These are phyloP conservation scores for Moelleriella libera DNA, from an alignment of 2,329 filamentous ascomycete species.

Conservation along the genomic window DNA sequence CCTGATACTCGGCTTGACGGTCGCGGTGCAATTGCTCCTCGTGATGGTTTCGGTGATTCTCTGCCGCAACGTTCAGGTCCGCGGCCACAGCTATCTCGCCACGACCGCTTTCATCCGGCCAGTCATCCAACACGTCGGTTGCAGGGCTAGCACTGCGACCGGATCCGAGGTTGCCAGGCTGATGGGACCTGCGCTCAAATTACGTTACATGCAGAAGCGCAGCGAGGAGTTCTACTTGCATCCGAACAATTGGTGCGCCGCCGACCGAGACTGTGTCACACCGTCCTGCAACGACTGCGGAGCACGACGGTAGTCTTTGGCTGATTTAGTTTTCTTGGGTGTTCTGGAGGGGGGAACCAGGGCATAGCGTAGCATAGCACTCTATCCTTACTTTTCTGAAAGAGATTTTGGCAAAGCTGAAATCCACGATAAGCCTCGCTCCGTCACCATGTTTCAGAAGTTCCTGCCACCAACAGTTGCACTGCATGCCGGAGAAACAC, in stretches of 20 bases:
- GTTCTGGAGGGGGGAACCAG: too few species aligned
- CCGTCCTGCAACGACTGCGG: not conserved
- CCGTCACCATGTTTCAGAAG: too few species aligned
- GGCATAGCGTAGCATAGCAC: too few species aligned
- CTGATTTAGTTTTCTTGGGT: too few species aligned
- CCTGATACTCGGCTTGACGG: not conserved
- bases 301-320: slow-evolving; percentile 7
- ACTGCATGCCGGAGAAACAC: too few species aligned
- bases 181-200: not conserved
- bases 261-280: not conserved
- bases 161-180: slow-evolving; percentile 3
- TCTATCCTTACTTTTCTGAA: too few species aligned
- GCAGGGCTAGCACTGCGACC: slow-evolving; percentile 4
- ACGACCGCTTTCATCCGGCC: slow-evolving; percentile 7
- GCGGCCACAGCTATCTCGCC: slow-evolving; percentile 8
- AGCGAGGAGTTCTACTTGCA: not conserved
- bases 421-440: too few species aligned
- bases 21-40: slow-evolving; percentile 6
- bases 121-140: slow-evolving; percentile 4
- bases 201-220: not conserved
- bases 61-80: slow-evolving; percentile 12
- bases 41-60: slow-evolving; percentile 7
- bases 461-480: too few species aligned
- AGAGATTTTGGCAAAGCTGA: too few species aligned
- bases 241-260: not conserved